Evolutionary conservation across 768 basidiomycete species (phyloP), one percentile per base, ranked within the genome.

Genomic region (Serpula lacrymans): DNA sequence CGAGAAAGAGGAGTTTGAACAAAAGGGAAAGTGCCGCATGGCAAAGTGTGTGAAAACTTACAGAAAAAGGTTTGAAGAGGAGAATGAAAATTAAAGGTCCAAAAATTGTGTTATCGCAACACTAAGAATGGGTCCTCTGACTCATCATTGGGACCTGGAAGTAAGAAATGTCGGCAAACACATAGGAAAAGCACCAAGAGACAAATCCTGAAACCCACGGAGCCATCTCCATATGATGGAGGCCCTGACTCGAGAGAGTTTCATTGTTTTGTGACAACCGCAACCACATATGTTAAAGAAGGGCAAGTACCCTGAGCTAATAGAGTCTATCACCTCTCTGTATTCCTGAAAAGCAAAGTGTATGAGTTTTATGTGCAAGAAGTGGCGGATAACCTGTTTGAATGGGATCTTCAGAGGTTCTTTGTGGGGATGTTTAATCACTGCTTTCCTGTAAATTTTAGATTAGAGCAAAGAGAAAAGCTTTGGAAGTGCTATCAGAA

Each of bases 371-470:
- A 67, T 29, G 49, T 53, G 1, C 45, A 53, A n/a, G 48, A 56
- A 11, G 61, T 69, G 0, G 47, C 64, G 0, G 35, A 43, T 1
- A 53, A 55, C 5, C 40, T 52, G 0, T 40, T 55, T 3, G 26
- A 50, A 0, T 70, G 65, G 64, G 43, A 21, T 0, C 22, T 69
- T 0, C 24, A 46, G 8, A 18, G 51, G 1, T 68, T 69, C 42
- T 67, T 65, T 37, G 17, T 39, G 3, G 58, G 52, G 21, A 12
- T 70, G n/a, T 68, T 65, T 39, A 51, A 68, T 16, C 63, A 63
- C 18, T 66, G 67, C 22, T 70, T 70, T 48, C 67, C 67, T 0
- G 34, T 55, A 0, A 31, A 53, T 22, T 49, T 54, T 31, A 23
- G 49, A 0, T 27, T 51, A 6, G 35, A 62, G 18, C 63, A 62